Conservation (phyloP, 1,284 basidiomycete genomes). For the Cryptococcus sp. region DNA sequence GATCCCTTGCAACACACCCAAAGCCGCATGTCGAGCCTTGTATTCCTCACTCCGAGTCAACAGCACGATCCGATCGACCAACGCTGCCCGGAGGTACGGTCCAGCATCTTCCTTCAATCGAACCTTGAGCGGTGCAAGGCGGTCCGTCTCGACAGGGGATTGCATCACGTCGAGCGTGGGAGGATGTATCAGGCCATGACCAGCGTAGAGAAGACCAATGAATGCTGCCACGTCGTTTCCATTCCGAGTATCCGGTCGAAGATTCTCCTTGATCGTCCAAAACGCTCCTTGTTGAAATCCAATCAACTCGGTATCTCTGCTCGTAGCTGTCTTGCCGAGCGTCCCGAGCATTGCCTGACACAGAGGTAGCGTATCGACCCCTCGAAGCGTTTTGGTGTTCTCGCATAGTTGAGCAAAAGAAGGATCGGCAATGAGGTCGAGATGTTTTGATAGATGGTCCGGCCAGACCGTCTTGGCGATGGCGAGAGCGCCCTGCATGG, state of each 20-base stretch:
- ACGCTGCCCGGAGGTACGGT: not conserved
- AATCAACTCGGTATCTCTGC: slow-evolving; percentile 4
- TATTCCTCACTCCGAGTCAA: slow-evolving; percentile 30
- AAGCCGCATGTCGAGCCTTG: not conserved
- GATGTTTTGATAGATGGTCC: not conserved
- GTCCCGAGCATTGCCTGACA: not conserved
- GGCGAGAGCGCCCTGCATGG: not conserved
- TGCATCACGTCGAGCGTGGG: not conserved
- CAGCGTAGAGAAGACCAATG: slow-evolving; percentile 55
- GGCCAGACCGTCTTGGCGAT: slow-evolving; percentile 1
- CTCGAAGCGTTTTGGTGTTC: not conserved
- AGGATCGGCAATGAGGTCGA: not conserved
- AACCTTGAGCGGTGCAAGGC: not conserved
- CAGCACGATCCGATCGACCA: slow-evolving; percentile 8
- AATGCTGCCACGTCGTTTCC: slow-evolving; percentile 63
- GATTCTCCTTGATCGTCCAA: slow-evolving; percentile 72
- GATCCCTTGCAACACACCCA: not conserved
- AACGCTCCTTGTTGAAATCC: slow-evolving; percentile 53
- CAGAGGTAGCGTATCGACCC: not conserved
- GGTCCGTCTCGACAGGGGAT: not conserved
- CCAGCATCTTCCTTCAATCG: slow-evolving; percentile 1
- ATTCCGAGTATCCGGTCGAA: slow-evolving; percentile 50
- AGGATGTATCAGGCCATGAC: slow-evolving; percentile 8
- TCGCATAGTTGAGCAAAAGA: not conserved
- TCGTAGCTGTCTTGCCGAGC: not conserved